Evolutionary conservation across 495 filamentous ascomycete species (phyloP).

Genomic region (Eremomyces bilateralis): DNA sequence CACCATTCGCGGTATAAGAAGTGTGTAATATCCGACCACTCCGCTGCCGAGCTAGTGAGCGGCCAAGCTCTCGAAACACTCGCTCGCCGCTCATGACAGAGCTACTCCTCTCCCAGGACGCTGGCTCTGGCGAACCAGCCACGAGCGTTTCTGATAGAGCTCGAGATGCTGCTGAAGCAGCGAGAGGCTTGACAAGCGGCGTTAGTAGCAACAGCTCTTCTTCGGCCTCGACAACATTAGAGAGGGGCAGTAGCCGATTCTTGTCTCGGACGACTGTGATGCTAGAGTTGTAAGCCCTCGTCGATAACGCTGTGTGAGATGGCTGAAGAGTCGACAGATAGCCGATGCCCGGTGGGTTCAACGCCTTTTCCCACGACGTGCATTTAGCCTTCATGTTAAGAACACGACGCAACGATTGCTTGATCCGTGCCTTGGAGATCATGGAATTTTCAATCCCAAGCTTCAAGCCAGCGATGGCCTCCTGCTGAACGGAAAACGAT

Average conservation of each 20-base stretch:
- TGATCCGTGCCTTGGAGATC: constrained; percentile 51
- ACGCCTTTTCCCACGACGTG: constrained; percentile 64
- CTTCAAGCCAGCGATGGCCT: constrained; percentile 68
- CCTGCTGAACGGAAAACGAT: constrained; percentile 65
- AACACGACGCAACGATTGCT: constrained; percentile 50
- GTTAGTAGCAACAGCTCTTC: constrained; percentile 70
- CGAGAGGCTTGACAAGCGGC: constrained; percentile 66
- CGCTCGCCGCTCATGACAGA: constrained; percentile 73
- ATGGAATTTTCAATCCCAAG: constrained; percentile 69
- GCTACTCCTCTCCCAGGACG: constrained; percentile 33
- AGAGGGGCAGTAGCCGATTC: constrained; percentile 53
- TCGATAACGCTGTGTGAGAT: constrained; percentile 54
- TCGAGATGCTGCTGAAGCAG: constrained; percentile 51
- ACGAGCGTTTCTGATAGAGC: constrained; percentile 25
- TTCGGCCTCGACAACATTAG: constrained; percentile 51
- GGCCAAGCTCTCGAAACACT: constrained; percentile 65
- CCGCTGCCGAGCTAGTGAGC: constrained; percentile 58
- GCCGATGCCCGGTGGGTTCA: constrained; percentile 53
- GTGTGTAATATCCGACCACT: constrained; percentile 71
- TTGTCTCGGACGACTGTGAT: constrained; percentile 75
- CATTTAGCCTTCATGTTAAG: constrained; percentile 53
- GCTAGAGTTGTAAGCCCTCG: constrained; percentile 62
- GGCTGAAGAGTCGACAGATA: constrained; percentile 58
- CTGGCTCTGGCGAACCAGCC: constrained; percentile 27
- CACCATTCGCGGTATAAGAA: constrained; percentile 75